Evolutionary conservation across 768 basidiomycete genomes (phyloP).

Genomic region (Lactifluus rugatus): DNA sequence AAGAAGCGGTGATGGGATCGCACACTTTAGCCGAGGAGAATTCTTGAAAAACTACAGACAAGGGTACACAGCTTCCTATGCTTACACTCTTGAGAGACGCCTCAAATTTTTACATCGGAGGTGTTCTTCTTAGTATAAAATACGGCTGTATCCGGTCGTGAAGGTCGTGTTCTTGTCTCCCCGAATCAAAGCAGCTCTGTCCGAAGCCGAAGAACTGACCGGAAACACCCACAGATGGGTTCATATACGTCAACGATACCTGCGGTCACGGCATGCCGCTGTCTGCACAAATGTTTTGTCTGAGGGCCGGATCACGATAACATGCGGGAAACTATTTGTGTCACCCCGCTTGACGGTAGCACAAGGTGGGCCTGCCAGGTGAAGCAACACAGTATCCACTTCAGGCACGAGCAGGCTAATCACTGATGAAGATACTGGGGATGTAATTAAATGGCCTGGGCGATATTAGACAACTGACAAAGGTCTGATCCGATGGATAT

Average conservation of each 20-base stretch:
- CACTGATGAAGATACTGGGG: not conserved
- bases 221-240: not conserved
- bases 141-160: not conserved
- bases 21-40: not conserved
- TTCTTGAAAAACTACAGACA: not conserved
- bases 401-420: not conserved
- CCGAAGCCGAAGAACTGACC: not conserved
- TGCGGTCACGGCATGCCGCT: not conserved
- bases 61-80: not conserved
- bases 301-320: not conserved
- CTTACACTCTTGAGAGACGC: not conserved
- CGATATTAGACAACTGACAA: not conserved
- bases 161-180: not conserved
- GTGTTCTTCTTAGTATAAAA: not conserved
- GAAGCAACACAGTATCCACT: too few species aligned
- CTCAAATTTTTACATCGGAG: not conserved
- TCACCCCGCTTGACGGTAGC: not conserved
- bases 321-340: too few species aligned
- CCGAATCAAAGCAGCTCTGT: not conserved
- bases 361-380: not conserved
- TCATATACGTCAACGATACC: not conserved
- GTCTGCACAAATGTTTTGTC: not conserved
- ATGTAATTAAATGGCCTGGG: too few species aligned
- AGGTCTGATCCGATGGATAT: not conserved
- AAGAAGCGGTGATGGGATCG: not conserved